Percentiles rank a stretch among this genome's conserved stretches.
Conservation (phyloP, 257 asterid genomes). For the Nicotiana sylvestris region DNA sequence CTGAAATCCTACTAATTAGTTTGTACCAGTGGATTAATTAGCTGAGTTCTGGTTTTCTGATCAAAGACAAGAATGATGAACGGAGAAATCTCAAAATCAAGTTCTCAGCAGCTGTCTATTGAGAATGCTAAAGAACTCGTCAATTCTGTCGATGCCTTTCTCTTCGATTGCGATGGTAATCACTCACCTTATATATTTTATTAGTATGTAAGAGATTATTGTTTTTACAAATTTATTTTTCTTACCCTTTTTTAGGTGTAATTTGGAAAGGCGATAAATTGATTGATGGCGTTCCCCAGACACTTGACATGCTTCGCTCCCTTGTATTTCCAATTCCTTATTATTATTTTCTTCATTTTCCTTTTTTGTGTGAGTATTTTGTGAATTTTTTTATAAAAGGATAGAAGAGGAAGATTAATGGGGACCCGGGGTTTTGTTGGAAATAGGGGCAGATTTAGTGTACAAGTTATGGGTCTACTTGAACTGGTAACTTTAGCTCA, state of each 20-base stretch:
- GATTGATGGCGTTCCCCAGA: constrained; percentile 75
- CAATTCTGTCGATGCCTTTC: constrained; percentile 77
- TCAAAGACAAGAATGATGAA: neutral
- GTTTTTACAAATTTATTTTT: neutral
- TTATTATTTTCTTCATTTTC: neutral
- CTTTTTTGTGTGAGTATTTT: neutral
- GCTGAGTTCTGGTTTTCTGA: neutral
- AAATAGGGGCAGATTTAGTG: too few relatives aligned
- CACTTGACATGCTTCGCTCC: constrained; percentile 71
- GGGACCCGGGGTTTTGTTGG: neutral
- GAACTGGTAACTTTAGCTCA: too few relatives aligned
- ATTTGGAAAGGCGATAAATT: constrained; percentile 88
- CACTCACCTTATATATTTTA: too few relatives aligned
- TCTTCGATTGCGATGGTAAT: constrained; percentile 91
- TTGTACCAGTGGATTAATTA: neutral
- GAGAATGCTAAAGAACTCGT: constrained; percentile 38
- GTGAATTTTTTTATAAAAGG: neutral
- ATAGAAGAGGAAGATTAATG: neutral
- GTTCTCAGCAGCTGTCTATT: neutral
- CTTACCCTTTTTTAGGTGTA: constrained; percentile 44
- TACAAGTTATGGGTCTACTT: too few relatives aligned
- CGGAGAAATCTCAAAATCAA: neutral
- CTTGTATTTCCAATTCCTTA: constrained; percentile 30
- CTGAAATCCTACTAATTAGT: neutral
- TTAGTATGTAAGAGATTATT: neutral